Evolutionary conservation across 2,329 filamentous ascomycete species (phyloP).

Genomic region (Cryphonectria naterciae): DNA sequence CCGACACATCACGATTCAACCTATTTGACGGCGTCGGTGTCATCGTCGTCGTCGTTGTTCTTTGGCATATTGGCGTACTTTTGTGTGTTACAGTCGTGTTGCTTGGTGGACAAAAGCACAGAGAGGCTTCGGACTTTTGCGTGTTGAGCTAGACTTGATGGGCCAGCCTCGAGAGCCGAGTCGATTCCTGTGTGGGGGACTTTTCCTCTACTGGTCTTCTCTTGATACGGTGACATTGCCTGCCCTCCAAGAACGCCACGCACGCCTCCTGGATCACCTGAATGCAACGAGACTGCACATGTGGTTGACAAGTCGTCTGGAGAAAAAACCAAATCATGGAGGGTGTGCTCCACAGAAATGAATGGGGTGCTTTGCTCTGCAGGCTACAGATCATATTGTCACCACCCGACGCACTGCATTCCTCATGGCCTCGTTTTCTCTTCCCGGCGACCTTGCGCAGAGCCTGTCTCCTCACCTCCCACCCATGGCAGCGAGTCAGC

Average conservation of each 20-base stretch:
- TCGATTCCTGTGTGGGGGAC: background rate
- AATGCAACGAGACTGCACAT: background rate
- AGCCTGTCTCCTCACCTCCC: background rate
- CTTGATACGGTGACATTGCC: background rate
- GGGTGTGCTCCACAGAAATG: background rate
- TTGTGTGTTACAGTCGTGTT: background rate
- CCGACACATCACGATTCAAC: background rate
- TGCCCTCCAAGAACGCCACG: background rate
- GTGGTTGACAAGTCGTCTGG: background rate
- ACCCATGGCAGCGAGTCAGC: background rate
- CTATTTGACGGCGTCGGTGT: background rate
- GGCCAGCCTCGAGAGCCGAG: background rate
- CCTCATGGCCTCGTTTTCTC: background rate
- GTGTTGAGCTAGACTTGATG: background rate
- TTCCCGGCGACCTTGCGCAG: background rate
- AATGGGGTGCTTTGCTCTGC: background rate
- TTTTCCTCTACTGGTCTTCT: background rate
- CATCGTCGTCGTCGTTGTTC: too few relatives aligned
- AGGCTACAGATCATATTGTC: conserved; percentile 1
- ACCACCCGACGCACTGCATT: background rate
- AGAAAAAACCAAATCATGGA: background rate
- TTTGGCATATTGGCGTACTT: too few relatives aligned
- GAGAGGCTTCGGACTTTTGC: background rate
- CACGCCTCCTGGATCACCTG: conserved; percentile 9
- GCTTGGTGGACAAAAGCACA: background rate